Evolutionary conservation across 441 rosid genomes (phyloP).

Genomic region (Bocquillonia castaneifolia): DNA sequence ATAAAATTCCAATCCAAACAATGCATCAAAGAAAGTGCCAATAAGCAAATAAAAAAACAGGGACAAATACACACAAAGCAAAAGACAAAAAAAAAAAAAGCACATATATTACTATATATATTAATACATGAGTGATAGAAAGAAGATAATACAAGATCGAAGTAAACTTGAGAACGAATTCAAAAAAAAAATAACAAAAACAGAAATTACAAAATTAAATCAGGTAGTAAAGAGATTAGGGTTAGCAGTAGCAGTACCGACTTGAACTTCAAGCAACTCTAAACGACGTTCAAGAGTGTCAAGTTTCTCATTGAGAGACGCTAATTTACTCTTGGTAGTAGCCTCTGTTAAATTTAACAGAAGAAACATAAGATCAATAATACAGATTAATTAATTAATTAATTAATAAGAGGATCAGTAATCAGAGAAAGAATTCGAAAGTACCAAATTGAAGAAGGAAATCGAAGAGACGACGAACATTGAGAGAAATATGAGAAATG

Average conservation of each 20-base stretch:
- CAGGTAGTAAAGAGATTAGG: conserved; percentile 58
- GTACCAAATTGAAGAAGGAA: conserved; percentile 94
- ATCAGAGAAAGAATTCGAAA: not conserved
- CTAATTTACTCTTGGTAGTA: conserved; percentile 13
- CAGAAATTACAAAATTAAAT: no score
- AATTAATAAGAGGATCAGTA: not conserved
- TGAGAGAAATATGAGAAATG: conserved; percentile 91
- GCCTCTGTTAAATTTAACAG: not conserved
- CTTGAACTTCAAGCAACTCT: conserved; percentile 87
- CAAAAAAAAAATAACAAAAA: conserved; percentile 2
- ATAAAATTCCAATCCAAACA: no score
- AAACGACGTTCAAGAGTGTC: conserved; percentile 85
- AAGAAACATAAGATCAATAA: not conserved
- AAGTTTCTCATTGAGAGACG: conserved; percentile 40
- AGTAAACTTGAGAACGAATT: no score
- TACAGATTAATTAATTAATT: not conserved
- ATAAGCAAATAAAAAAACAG: no score
- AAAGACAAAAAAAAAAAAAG: no score
- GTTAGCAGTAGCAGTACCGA: conserved; percentile 79
- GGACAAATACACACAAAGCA: no score
- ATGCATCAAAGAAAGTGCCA: no score
- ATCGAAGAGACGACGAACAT: conserved; percentile 97
- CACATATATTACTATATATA: no score
- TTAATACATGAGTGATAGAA: no score
- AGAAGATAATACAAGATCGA: no score